Evolutionary conservation across 768 basidiomycete genomes (phyloP), one percentile per base, ranked within the genome.

Genomic region (Lactarius indigo): DNA sequence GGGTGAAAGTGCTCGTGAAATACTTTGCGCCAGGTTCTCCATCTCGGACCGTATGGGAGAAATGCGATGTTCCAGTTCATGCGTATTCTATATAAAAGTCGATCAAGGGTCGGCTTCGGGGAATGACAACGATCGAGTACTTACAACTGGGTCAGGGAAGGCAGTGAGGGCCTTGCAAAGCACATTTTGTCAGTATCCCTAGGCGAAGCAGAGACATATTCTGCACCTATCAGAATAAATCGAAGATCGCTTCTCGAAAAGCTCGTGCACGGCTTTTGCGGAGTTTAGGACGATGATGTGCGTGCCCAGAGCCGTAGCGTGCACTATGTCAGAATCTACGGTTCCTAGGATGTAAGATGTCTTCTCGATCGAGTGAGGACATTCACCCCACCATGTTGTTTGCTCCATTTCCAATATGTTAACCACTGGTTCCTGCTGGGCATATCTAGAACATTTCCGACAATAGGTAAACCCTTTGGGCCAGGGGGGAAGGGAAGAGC

Each of bases 221-320:
- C 58, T 28, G 33, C 59, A 67, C 68, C 69, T 65, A 54, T 70
- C 69, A 44, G 64, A 69, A 54, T 70, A 70, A 17, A 70, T 63
- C 39, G 68, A 66, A 23, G 66, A 68, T 64, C 65, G 64, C 64
- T 69, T 69, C 61, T 69, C 70, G 18, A 70, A 63, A 55, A 70
- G 63, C 44, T 70, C 70, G 15, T 58, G 64, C 20, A 57, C 68
- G 42, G 68, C 61, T 31, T 65, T 62, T 8, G 59, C 66, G 64
- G 79, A 80, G 73, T 82, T 85, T 35, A 88, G 74, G 35, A 54
- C 28, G 65, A 30, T 58, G 42, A 70, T 54, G 41, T 70, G 64
- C 4, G 31, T 60, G 28, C 69, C 69, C 13, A 70, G 59, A n/a
- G 59, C 31, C 33, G 69, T 58, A 35, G 59, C 59, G n/a, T 70